Conservation (phyloP, 2,329 filamentous ascomycete species). For the Aspergillus melleus region DNA sequence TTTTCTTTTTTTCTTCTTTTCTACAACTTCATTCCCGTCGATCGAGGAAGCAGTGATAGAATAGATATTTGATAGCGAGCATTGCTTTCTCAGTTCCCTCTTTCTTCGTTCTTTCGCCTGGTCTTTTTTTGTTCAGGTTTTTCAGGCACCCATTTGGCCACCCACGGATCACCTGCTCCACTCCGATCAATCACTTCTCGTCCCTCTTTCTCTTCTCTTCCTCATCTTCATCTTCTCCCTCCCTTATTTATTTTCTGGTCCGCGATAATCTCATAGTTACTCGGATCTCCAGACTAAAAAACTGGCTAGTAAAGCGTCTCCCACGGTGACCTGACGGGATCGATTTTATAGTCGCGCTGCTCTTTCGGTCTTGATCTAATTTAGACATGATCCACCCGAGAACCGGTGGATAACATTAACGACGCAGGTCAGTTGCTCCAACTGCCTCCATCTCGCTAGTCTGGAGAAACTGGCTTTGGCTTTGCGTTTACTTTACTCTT, state of each 20-base stretch:
- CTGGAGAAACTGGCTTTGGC: conserved; percentile 1
- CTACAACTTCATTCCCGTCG: background rate
- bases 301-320: background rate
- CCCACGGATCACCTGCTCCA: background rate
- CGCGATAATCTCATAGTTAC: background rate
- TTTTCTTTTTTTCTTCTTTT: background rate
- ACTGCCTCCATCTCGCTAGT: background rate
- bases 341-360: background rate
- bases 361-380: background rate
- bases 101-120: no score
- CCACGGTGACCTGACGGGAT: background rate
- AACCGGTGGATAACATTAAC: conserved; percentile 8
- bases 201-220: background rate
- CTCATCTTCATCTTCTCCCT: background rate
- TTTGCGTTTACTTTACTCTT: conserved; percentile 1
- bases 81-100: no score
- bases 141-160: no score
- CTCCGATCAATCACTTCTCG: background rate
- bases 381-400: conserved; percentile 3
- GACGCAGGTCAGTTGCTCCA: background rate
- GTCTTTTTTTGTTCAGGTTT: no score
- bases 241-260: background rate
- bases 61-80: no score
- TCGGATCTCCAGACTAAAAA: background rate
- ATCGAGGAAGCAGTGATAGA: background rate